phyloP scores from a whole-genome alignment of 192 early-diverging fungal genomes.

The Phlyctochytrium planicorne region DNA sequence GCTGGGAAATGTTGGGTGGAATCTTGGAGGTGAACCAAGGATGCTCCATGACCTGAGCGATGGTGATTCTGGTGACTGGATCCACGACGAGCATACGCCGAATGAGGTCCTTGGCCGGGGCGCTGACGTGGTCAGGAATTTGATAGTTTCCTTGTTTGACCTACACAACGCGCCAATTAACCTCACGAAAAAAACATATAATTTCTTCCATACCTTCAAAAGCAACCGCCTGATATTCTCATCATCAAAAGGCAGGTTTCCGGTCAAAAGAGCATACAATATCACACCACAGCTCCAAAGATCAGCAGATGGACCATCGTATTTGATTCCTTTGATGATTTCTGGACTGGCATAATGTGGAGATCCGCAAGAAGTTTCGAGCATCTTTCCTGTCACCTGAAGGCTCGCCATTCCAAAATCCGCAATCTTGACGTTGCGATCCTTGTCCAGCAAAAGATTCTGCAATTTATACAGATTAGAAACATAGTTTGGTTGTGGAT shows the following conservation, averaged over 20 bases:
- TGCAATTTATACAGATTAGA: background rate
- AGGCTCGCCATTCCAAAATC: constrained; percentile 94
- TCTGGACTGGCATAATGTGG: constrained; percentile 76
- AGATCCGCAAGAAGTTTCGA: constrained; percentile 69
- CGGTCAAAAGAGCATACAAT: constrained; percentile 67
- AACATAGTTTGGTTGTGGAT: background rate
- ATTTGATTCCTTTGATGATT: constrained; percentile 66
- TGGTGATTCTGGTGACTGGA: constrained; percentile 59
- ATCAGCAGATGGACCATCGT: constrained; percentile 66
- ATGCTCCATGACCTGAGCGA: constrained; percentile 55
- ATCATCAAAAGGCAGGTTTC: constrained; percentile 75
- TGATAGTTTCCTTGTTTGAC: constrained; percentile 52
- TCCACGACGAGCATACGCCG: constrained; percentile 90
- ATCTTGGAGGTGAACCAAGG: constrained; percentile 54
- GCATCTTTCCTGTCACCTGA: constrained; percentile 47
- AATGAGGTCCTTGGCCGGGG: constrained; percentile 76
- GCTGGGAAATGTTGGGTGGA: constrained; percentile 20
- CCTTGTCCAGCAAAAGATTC: constrained; percentile 79
- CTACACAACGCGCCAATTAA: constrained; percentile 42
- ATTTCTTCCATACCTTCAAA: constrained; percentile 61
- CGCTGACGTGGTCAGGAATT: constrained; percentile 85
- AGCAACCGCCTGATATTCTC: constrained; percentile 65
- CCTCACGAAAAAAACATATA: no score
- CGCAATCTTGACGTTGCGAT: constrained; percentile 93
- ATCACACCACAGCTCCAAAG: constrained; percentile 80